phyloP scores from a whole-genome alignment of 306 rosid genomes.

The Morella rubra region DNA sequence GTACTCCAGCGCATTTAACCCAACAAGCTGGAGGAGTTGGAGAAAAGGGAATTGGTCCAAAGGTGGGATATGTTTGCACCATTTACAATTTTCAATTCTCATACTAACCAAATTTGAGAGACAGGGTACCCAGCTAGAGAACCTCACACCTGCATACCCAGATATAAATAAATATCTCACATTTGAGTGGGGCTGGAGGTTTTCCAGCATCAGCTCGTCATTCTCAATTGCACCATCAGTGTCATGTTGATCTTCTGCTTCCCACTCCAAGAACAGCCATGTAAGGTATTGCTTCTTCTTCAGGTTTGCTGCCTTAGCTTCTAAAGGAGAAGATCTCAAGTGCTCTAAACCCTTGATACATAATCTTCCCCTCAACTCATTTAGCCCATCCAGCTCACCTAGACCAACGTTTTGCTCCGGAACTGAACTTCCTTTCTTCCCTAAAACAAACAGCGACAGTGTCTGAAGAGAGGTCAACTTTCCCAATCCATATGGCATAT shows the following conservation, averaged over 20 bases:
- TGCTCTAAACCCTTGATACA: background rate
- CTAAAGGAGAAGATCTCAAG: background rate
- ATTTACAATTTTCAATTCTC: background rate
- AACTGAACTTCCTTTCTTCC: background rate
- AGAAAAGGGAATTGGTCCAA: constrained; percentile 11
- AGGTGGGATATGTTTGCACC: background rate
- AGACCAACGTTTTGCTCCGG: background rate
- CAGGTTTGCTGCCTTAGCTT: background rate
- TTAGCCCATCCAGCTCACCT: background rate
- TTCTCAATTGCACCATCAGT: too few species aligned
- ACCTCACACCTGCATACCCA: background rate
- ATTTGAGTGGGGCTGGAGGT: constrained; percentile 7
- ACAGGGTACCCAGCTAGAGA: constrained; percentile 17
- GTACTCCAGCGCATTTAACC: constrained; percentile 5
- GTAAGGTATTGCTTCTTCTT: constrained; percentile 7
- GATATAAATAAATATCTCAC: background rate
- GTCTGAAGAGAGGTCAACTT: constrained; percentile 5
- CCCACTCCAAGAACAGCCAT: background rate
- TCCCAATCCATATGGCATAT: constrained; percentile 3
- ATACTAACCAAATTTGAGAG: constrained; percentile 5
- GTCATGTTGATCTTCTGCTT: background rate
- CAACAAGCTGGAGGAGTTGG: constrained; percentile 3
- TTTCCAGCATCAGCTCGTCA: background rate
- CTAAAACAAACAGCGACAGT: background rate
- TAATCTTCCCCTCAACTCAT: constrained; percentile 4